Evolutionary conservation across 2,329 filamentous ascomycete species (phyloP), one percentile per base, ranked within the genome.

Genomic region (Cladosporium sphaerospermum): DNA sequence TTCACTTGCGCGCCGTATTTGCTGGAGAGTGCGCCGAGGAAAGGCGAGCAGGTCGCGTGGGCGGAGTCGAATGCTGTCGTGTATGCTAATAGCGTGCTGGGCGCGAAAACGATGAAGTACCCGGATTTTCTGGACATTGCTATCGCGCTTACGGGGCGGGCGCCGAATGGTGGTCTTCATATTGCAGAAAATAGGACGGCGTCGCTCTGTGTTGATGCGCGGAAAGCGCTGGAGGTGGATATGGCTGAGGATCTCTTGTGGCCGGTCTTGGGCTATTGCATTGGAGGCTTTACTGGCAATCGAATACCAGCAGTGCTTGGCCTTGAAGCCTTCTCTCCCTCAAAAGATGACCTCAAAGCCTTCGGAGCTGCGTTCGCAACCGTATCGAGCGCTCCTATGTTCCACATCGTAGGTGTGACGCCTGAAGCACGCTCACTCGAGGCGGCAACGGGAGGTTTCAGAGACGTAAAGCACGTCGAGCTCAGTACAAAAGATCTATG

Each of bases 31-130:
- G 62, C 61, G 13, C 71, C 71, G 1, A 57, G 60, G 5, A 16
- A 37, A 2, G 73, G 71, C 3, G 70, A 76, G 10, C 63, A 75
- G 23, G 63, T 76, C 2, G 71, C 64, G 0, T 76, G 73, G 71
- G 71, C 69, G 1, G 73, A 75, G 56, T 75, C 73, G 0, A 76
- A 76, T 54, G 74, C 72, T 0, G 74, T 76, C 0, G 69, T 75
- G 0, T 76, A 67, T 53, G 72, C 73, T 1, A 76, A 77, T 40
- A 76, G 73, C 51, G 70, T 76, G 0, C 64, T 76, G 0, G 73
- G 73, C 0, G 73, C 74, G 0, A 64, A 66, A 16, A 76, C 74
- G 1, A 66, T 69, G 52, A 76, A 76, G 53, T 75, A 74, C 52
- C 74, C 74, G 0, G 73, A 76, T 47, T 73, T 71, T 34, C 63